Base-by-base conservation (phyloP, 108 stramenopile species). In the Pseudonitzschia pungens region DNA sequence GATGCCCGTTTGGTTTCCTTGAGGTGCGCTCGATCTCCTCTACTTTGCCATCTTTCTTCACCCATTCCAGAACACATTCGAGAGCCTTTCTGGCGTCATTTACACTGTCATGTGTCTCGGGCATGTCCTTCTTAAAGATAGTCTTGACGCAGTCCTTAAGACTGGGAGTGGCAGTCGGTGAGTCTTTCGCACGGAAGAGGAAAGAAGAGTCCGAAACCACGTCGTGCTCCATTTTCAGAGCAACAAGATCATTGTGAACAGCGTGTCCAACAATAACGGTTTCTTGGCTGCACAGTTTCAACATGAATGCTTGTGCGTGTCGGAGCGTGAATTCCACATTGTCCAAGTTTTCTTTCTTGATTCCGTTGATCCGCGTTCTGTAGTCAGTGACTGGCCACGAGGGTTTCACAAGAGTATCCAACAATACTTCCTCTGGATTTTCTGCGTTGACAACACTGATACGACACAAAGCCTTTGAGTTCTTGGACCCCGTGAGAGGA, bases 221-320 rank as follows among this genome's bases (percentile, higher is more conserved):
- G 48, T 87, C 73, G 71, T 96, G 96, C 44, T 86, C 84, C 92
- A 97, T 90, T 63, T 82, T 87, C 7, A 99, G 74, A 15, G 95
- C 87, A 33, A 79, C 75, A 31, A 99, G 77, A 82, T 99, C 97
- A 72, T 97, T 94, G 66, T 94, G 89, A 2, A 99, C 79, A 24
- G 96, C 96, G 77, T 98, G 98, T 10, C 94, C 94, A 54, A 96
- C 78, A 68, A 99, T 87, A 5, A 99, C 95, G 18, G 97, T 99
- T 69, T 93, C 88, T 22, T 91, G 83, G 64, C 87, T 94, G 73
- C 93, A 95, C 10, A 99, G 77, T n/a, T 92, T 82, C 80, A 86
- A 70, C 94, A 99, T 88, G 60, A 96, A 96, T 28, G 89, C 89
- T 77, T 99, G 97, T 9, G 96, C 95, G 78, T 98, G 97, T 22